These are phyloP conservation scores for Drechslerella coelobrocha DNA, from an alignment of 2,329 filamentous ascomycete genomes.

Conservation along the genomic window DNA sequence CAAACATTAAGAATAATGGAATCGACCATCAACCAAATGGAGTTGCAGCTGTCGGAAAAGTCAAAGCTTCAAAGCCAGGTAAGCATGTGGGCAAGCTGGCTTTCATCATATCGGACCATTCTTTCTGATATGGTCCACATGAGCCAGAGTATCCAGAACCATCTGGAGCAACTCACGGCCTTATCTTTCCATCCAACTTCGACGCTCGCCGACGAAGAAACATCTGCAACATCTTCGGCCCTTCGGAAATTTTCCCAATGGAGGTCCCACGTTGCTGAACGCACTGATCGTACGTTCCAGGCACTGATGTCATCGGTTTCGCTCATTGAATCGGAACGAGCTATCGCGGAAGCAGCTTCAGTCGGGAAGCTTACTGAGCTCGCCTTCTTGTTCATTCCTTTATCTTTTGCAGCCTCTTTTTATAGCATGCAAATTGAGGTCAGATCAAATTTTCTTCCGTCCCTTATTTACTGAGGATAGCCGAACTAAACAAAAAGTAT, in stretches of 20 bases:
- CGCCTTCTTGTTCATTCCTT: slow-evolving; percentile 61
- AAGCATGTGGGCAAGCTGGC: background rate
- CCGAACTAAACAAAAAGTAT: background rate
- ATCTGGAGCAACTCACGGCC: background rate
- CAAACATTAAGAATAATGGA: slow-evolving; percentile 7
- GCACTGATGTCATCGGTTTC: slow-evolving; percentile 58
- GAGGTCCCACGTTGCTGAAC: background rate
- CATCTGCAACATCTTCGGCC: background rate
- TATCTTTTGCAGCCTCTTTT: slow-evolving; percentile 59
- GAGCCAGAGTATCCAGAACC: background rate
- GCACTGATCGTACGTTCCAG: slow-evolving; percentile 54
- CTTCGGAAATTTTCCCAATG: background rate
- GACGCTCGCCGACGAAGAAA: background rate
- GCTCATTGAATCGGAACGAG: slow-evolving; percentile 56
- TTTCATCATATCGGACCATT: slow-evolving; percentile 5
- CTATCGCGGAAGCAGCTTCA: slow-evolving; percentile 57
- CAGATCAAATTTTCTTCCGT: background rate
- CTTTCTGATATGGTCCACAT: slow-evolving; percentile 10
- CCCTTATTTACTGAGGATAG: background rate
- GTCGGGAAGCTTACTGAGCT: slow-evolving; percentile 59
- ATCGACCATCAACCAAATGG: background rate
- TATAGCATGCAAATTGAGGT: slow-evolving; percentile 60
- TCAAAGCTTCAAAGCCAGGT: slow-evolving; percentile 5
- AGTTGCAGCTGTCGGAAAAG: slow-evolving; percentile 1
- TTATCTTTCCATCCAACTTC: background rate